Evolutionary conservation across 345 rosid genomes (phyloP), one percentile per base, ranked within the genome.

Genomic region (Eucalyptus polyanthemos): DNA sequence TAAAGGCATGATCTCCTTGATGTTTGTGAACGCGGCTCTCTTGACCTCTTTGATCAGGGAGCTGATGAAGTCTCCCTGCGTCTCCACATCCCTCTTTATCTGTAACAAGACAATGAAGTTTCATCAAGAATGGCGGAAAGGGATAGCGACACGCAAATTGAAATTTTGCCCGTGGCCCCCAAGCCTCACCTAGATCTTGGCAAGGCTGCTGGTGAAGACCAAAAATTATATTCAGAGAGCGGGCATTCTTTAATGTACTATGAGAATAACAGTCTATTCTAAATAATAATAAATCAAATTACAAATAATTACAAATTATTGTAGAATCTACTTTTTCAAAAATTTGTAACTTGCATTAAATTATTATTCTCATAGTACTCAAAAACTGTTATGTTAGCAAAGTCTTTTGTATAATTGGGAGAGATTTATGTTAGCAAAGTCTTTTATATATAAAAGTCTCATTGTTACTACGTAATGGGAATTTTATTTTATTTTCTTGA

Each of bases 71-170:
- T 98, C 99, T 58, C 97, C 98, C 90, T 97, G 98, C 19, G 94
- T 95, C 91, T 97, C 99, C 17, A 96, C 99, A 88, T 97, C 99
- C 86, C 98, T 95, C 93, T 96, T 98, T 40, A 98, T 96, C 99
- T 34, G 34, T 34, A 34, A 34, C 49, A 80, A 40, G 16, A 42
- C 3, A 1, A 11, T 50, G 53, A 15, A 40, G 19, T 50, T 50
- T 50, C 3, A 6, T 67, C 11, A 31, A 31, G 17, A 67, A 67
- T 67, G 80, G 80, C 7, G 42, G 80, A 16, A 3, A 37, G 42
- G 19, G 53, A 67, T 15, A 8, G 34, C 9, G 6, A 50, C 42
- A 67, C 1, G 1, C 3, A 0, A 15, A 15, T 16, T 15, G 80
- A 67, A 31, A 31, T 67, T 67, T 67, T 1, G 8, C 21, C 2